Evolutionary conservation across 805 yeast species (phyloP), one percentile per base, ranked within the genome.

Genomic region (Pichia sporocuriosa): DNA sequence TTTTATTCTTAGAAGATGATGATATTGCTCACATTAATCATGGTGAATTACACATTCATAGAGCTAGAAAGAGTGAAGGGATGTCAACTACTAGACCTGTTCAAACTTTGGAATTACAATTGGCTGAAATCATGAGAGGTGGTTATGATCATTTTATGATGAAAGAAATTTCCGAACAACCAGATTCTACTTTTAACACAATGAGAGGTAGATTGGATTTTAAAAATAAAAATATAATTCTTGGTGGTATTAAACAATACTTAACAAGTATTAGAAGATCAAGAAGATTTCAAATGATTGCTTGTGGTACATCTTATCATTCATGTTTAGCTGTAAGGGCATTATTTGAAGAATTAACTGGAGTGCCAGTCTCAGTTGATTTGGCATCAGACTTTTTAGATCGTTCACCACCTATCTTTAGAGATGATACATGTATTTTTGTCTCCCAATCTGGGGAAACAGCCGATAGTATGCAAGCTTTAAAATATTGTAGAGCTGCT

Each of bases 381-480:
- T 74, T 89, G 57, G 96, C 96, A 10, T 85, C 96, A 12, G 97
- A 89, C 62, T 89, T 89, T 67, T 71, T 93, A 57, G 99, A 93
- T 63, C 79, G 99, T 68, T 77, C 72, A 52, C 84, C 96, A 2
- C 97, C 97, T n/a, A 94, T 93, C 32, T 93, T 90, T 69, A 83
- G 98, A 70, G 98, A 93, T 65, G 98, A 93, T 63, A 87, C 95
- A 4, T 88, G 97, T 68, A 79, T 94, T 32, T 93, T 93, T 65
- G 99, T 93, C 21, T 93, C 97, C 9, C 99, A 93, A 68, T 85
- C 96, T 44, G 99, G 99, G 63, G 99, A 93, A 69, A 93, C 99
- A 39, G 97, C 97, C 26, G 99, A 93, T 65, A 80, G 96, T 7
- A 84, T 93, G 78, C 75, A 87, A 61, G 97, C 97, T 20, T 77